phyloP scores from a whole-genome alignment of 1,284 basidiomycete genomes.

The Cryptococcus sp. region DNA sequence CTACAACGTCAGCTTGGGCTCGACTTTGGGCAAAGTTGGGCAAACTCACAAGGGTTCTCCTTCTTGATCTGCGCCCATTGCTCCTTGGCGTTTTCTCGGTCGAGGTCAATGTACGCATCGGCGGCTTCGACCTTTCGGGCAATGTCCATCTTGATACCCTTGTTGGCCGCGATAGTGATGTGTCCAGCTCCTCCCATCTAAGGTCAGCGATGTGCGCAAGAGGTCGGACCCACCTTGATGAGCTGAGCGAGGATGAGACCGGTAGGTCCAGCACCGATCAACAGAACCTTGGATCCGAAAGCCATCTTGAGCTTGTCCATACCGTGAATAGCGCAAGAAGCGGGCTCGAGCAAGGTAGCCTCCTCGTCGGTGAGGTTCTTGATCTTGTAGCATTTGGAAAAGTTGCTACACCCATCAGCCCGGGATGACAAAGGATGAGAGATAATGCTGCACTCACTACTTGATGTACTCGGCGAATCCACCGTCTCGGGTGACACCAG shows the following conservation, averaged over 20 bases:
- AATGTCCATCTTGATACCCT: conserved; percentile 77
- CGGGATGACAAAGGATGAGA: background rate
- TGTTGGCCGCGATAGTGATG: conserved; percentile 75
- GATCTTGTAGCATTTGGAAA: conserved; percentile 74
- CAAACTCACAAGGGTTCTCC: conserved; percentile 57
- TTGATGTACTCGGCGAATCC: conserved; percentile 83
- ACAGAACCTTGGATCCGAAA: conserved; percentile 69
- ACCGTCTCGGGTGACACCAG: conserved; percentile 68
- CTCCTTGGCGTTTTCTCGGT: conserved; percentile 63
- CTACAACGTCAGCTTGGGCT: conserved; percentile 8
- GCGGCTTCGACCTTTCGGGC: conserved; percentile 68
- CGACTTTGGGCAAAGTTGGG: no score
- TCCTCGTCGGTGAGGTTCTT: conserved; percentile 79
- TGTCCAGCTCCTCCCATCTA: conserved; percentile 67
- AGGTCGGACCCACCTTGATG: conserved; percentile 53
- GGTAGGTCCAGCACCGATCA: conserved; percentile 60
- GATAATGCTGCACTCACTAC: conserved; percentile 53
- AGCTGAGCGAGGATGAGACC: conserved; percentile 81
- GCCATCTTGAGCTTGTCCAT: conserved; percentile 72
- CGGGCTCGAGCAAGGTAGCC: conserved; percentile 79
- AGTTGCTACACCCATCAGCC: conserved; percentile 39
- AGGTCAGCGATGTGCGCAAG: conserved; percentile 70
- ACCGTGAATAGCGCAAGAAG: conserved; percentile 81
- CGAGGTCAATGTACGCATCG: conserved; percentile 77
- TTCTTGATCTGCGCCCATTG: conserved; percentile 74